Evolutionary conservation across 345 rosid genomes (phyloP).

Genomic region (Anastatica hierochuntica): DNA sequence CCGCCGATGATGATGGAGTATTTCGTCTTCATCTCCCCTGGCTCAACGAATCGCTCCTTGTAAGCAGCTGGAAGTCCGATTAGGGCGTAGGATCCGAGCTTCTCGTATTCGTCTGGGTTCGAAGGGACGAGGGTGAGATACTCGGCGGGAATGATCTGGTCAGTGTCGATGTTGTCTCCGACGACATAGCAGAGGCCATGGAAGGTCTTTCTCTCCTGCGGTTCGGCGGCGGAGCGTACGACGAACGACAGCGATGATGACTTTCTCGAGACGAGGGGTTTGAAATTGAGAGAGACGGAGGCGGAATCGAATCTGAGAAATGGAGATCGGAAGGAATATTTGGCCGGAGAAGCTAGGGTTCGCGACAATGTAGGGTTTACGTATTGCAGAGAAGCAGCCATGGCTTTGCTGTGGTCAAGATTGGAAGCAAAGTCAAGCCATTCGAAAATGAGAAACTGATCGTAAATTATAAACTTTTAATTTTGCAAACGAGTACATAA

Average conservation of each 20-base stretch:
- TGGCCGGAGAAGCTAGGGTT: conserved; percentile 15
- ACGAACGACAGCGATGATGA: conserved; percentile 16
- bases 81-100: conserved; percentile 77
- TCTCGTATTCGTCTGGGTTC: conserved; percentile 69
- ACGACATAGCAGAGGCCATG: conserved; percentile 90
- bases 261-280: not conserved
- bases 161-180: conserved; percentile 93
- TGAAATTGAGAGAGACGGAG: not conserved
- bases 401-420: not conserved
- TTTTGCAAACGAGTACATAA: too few species aligned
- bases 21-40: conserved; percentile 44
- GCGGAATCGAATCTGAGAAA: conserved; percentile 17
- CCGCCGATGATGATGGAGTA: conserved; percentile 69
- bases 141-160: conserved; percentile 92
- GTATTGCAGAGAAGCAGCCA: conserved; percentile 31
- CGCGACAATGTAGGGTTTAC: conserved; percentile 22
- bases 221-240: conserved; percentile 21
- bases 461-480: too few species aligned
- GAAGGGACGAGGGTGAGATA: conserved; percentile 83
- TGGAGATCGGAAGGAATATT: conserved; percentile 2
- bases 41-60: conserved; percentile 52
- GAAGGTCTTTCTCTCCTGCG: conserved; percentile 34
- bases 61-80: conserved; percentile 67
- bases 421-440: too few species aligned
- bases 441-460: too few species aligned